These are phyloP conservation scores for Colletotrichum camelliae DNA, from an alignment of 2,329 filamentous ascomycete genomes.

Conservation along the genomic window DNA sequence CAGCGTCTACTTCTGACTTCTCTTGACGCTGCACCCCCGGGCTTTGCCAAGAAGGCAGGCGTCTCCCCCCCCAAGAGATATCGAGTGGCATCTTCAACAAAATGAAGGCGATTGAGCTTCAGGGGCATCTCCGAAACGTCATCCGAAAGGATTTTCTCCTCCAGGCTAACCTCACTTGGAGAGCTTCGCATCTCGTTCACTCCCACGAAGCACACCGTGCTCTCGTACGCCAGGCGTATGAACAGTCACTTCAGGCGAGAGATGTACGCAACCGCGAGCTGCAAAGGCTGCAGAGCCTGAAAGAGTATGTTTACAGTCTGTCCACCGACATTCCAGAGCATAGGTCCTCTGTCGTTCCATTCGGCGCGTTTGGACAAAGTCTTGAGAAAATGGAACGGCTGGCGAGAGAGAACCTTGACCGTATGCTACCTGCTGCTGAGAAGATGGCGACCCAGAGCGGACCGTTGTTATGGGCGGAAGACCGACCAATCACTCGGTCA, in stretches of 20 bases:
- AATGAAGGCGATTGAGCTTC: neutral
- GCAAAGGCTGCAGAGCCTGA: neutral
- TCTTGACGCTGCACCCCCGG: neutral
- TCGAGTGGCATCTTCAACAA: neutral
- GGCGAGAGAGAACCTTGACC: neutral
- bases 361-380: neutral
- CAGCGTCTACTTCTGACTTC: neutral
- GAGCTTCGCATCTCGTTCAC: neutral
- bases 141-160: neutral
- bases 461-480: neutral
- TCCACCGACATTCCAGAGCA: neutral
- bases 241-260: neutral
- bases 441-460: neutral
- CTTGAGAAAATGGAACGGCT: neutral
- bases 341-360: neutral
- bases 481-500: neutral
- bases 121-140: neutral
- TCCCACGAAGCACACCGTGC: neutral
- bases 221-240: neutral
- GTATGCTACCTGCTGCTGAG: neutral
- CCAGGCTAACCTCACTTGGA: neutral
- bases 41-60: neutral
- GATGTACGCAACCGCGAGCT: neutral
- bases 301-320: neutral
- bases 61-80: neutral